phyloP scores from a whole-genome alignment of 352 stramenopile species.

The Phytophthora meadii region DNA sequence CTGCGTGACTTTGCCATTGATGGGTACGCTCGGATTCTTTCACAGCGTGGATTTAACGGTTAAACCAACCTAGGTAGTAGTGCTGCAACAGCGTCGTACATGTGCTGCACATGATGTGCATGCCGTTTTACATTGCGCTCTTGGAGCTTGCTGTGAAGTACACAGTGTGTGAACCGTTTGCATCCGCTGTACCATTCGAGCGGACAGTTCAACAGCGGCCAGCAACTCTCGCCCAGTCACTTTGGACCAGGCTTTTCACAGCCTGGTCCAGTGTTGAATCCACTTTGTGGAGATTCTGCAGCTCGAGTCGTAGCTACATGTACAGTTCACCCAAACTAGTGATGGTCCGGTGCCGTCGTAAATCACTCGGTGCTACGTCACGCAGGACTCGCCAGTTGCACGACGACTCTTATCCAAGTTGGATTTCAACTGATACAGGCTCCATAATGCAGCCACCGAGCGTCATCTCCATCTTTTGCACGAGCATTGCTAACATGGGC shows the following conservation, averaged over 20 bases:
- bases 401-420: conserved; percentile 6
- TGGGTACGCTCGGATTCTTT: background rate
- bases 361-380: background rate
- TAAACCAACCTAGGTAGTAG: background rate
- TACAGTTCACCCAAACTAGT: background rate
- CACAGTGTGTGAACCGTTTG: background rate
- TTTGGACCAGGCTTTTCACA: background rate
- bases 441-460: conserved; percentile 1
- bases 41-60: background rate
- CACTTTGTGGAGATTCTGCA: background rate
- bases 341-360: background rate
- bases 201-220: background rate
- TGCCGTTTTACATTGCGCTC: background rate
- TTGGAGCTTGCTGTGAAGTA: no score
- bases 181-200: background rate
- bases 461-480: background rate
- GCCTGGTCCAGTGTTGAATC: background rate
- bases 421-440: conserved; percentile 12
- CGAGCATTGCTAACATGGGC: background rate
- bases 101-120: background rate
- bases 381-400: conserved; percentile 6
- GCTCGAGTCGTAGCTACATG: background rate
- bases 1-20: conserved; percentile 4
- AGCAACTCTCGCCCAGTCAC: background rate
- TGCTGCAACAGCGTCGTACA: background rate